These are phyloP conservation scores for Tothia fuscella DNA, from an alignment of 2,329 filamentous ascomycete genomes.

Conservation along the genomic window DNA sequence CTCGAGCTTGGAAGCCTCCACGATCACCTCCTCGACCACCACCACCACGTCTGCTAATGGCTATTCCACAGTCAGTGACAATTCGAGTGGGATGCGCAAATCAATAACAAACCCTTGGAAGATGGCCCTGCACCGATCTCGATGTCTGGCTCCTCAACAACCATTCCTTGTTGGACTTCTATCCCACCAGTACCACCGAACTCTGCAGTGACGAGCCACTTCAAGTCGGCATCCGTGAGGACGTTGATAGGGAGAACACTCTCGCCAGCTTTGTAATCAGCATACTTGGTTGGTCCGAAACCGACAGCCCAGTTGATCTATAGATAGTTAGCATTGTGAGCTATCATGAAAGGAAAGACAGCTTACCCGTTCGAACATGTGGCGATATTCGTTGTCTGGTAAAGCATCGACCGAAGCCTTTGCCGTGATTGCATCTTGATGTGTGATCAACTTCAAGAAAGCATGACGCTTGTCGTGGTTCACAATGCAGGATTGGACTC, in stretches of 20 bases:
- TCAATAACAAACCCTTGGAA: slow-evolving; percentile 54
- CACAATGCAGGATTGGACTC: slow-evolving; percentile 94
- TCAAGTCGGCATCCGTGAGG: slow-evolving; percentile 89
- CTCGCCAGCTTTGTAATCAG: slow-evolving; percentile 83
- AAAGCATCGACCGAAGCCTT: slow-evolving; percentile 80
- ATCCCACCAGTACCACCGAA: slow-evolving; percentile 84
- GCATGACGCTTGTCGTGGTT: slow-evolving; percentile 97
- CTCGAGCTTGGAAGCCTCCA: neutral
- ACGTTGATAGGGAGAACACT: slow-evolving; percentile 88
- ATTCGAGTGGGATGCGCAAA: neutral
- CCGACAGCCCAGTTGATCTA: slow-evolving; percentile 95
- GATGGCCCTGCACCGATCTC: slow-evolving; percentile 96
- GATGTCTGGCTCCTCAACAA: slow-evolving; percentile 95
- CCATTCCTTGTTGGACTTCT: slow-evolving; percentile 68
- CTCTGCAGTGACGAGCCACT: slow-evolving; percentile 92
- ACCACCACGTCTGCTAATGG: slow-evolving; percentile 10
- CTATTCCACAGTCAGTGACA: slow-evolving; percentile 19
- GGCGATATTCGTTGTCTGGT: slow-evolving; percentile 46
- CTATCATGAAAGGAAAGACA: slow-evolving; percentile 14
- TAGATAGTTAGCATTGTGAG: slow-evolving; percentile 16
- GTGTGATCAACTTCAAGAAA: slow-evolving; percentile 96
- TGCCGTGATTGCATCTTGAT: slow-evolving; percentile 69
- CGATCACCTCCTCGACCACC: slow-evolving; percentile 1
- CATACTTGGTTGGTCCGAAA: slow-evolving; percentile 93
- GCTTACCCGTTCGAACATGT: slow-evolving; percentile 10